Base-by-base conservation (phyloP, 192 early-diverging fungal species). In the Dissophora ornata region DNA sequence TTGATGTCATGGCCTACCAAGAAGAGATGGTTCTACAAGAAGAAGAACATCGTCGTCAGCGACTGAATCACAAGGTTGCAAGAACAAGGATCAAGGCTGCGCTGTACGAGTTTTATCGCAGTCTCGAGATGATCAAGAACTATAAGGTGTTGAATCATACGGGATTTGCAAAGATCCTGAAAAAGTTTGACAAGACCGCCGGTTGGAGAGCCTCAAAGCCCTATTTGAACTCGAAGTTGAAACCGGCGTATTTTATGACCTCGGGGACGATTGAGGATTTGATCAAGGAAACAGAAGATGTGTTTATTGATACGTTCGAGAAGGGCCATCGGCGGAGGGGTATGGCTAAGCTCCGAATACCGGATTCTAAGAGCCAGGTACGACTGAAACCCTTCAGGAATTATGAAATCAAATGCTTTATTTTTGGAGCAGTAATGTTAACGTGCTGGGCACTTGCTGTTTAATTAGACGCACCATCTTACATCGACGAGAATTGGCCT, bases 111-210 rank as follows among this genome's bases (percentile, higher is more conserved):
- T 86, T 90, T 19, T 91, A 94, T 58, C 86, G 90, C 18, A 91
- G 92, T 34, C 75, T 87, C 21, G 86, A 90, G 61, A 80, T 91
- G 71, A 71, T 92, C 48, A 88, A 86, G 62, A 91, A 91, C 67
- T 94, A 90, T 79, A 81, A 69, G 48, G 87, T 86, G 9, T 25
- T 75, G 18, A 75, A 75, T 44, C 71, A 75, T 16, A 75, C 71
- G 1, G 90, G 89, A 7, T 90, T 91, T 26, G 79, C 84, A 53
- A 92, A 93, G 71, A 89, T 90, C 57, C 75, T 93, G 11, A 90
- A 92, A 46, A 93, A 93, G 80, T 93, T 90, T 80, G 90, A 92
- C 58, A 91, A 90, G 77, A 84, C 86, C 12, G 85, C 81, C 4
- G 67, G 53, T 18, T 65, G 63, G 60, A 63, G 67, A 51, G 61